Evolutionary conservation across 2,329 filamentous ascomycete species (phyloP).

Genomic region (Exophiala sp.): DNA sequence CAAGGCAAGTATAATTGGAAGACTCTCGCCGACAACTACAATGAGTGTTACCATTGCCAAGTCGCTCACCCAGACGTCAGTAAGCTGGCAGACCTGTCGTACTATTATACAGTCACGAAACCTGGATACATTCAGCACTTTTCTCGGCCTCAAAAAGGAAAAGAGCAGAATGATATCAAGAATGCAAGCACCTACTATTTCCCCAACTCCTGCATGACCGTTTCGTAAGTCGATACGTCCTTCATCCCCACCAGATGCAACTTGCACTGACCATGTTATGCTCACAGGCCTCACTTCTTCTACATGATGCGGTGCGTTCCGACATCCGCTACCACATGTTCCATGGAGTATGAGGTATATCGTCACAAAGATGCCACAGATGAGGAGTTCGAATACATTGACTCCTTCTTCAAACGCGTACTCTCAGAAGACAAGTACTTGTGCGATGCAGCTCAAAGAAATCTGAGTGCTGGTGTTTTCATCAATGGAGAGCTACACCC

Average conservation of each 20-base stretch:
- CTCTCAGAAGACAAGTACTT: conserved; percentile 63
- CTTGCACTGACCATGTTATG: not conserved
- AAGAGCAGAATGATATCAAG: conserved; percentile 13
- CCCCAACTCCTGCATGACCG: conserved; percentile 35
- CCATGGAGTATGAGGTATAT: conserved; percentile 63
- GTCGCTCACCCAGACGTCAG: conserved; percentile 57
- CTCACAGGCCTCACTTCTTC: conserved; percentile 46
- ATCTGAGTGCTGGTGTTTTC: conserved; percentile 58
- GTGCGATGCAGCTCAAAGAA: conserved; percentile 57
- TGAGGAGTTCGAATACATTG: conserved; percentile 56
- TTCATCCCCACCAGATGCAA: not conserved
- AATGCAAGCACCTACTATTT: conserved; percentile 36
- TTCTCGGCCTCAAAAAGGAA: conserved; percentile 34
- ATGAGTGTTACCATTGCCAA: conserved; percentile 53
- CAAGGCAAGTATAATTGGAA: conserved; percentile 60
- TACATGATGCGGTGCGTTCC: conserved; percentile 63
- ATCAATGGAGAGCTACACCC: conserved; percentile 61
- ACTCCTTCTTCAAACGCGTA: conserved; percentile 59
- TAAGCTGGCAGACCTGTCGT: conserved; percentile 52
- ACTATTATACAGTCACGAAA: conserved; percentile 52
- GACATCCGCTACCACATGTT: conserved; percentile 46
- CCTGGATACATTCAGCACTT: conserved; percentile 54
- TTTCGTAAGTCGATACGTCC: conserved; percentile 29
- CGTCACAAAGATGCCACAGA: conserved; percentile 58
- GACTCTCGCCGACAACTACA: conserved; percentile 61